Evolutionary conservation across 106 monocot genomes (phyloP), one percentile per base, ranked within the genome.

Genomic region (Allium sativum): DNA sequence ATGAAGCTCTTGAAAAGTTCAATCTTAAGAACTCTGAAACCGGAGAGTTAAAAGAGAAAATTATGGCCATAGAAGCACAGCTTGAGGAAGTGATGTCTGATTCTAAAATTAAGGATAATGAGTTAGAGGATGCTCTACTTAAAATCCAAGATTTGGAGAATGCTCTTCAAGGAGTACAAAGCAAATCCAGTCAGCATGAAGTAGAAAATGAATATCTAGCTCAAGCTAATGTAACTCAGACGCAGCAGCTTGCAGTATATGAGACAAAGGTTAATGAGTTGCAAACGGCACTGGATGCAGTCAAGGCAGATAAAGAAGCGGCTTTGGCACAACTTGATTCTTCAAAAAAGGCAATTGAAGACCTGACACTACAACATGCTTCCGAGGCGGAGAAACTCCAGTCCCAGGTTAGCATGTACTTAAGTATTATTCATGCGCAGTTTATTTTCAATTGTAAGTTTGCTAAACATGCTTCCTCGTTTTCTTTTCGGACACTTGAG

Each of bases 311-410:
- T 61, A 92, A 81, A 74, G 80, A 83, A 43, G 71, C 52, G 11
- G 60, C 57, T 42, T 69, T 65, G 20, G 62, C 56, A 56, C 77
- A 82, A 47, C 71, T 85, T 69, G 59, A 70, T 55, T 72, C 68
- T 59, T 79, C 64, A 47, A 66, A 51, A n/a, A 80, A 80, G 42
- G 55, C 47, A 56, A 57, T 78, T 44, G 67, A 84, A 59, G 84
- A 82, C 50, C 71, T 85, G 52, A 73, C 47, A 18, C 59, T 73
- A 52, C 78, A 78, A 53, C 58, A 76, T 76, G 53, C 53, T 48
- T 73, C 72, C 48, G 84, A 88, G 4, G 66, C 68, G 42, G 74
- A 80, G 55, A 74, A 68, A 62, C 74, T 86, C 19, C 80, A 90
- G 64, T 71, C 68, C 54, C 86, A 85, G 90, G 90, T 90, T 41